phyloP scores from a whole-genome alignment of 2,329 filamentous ascomycete species.

The Chaetomiaceae sp. region DNA sequence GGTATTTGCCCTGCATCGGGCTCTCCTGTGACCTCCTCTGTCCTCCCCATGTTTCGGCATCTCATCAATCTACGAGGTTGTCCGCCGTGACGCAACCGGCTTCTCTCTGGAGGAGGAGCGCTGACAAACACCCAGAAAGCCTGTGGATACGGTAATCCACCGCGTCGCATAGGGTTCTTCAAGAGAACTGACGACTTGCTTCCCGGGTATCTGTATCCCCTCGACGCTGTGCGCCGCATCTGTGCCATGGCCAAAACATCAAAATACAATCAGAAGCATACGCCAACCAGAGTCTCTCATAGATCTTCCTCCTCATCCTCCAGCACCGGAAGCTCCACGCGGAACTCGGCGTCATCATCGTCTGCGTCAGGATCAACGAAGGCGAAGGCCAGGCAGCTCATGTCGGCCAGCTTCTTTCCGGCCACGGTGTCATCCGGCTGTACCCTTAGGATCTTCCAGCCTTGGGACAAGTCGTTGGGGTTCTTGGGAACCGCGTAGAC shows the following conservation, averaged over 20 bases:
- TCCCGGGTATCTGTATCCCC: constrained; percentile 8
- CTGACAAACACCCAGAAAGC: too few species aligned
- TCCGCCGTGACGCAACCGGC: too few species aligned
- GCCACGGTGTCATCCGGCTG: constrained; percentile 37
- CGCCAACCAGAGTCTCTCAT: neutral
- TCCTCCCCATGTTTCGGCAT: too few species aligned
- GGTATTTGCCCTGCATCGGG: too few species aligned
- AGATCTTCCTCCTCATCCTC: constrained; percentile 31
- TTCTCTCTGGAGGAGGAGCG: too few species aligned
- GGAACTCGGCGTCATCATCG: constrained; percentile 35
- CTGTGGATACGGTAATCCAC: too few species aligned
- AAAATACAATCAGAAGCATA: too few species aligned
- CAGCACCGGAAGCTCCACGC: constrained; percentile 34
- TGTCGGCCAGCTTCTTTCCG: constrained; percentile 42
- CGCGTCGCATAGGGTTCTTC: too few species aligned
- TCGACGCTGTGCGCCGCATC: constrained; percentile 2
- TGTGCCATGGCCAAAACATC: too few species aligned
- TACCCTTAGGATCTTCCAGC: constrained; percentile 46
- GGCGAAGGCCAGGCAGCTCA: constrained; percentile 46
- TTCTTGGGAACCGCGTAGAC: constrained; percentile 44
- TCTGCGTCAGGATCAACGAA: constrained; percentile 39
- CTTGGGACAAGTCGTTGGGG: constrained; percentile 40
- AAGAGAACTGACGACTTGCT: neutral
- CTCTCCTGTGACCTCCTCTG: too few species aligned
- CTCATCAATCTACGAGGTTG: too few species aligned